These are phyloP conservation scores for Scytalidium sp. DNA, from an alignment of 2,329 filamentous ascomycete species.

Conservation along the genomic window DNA sequence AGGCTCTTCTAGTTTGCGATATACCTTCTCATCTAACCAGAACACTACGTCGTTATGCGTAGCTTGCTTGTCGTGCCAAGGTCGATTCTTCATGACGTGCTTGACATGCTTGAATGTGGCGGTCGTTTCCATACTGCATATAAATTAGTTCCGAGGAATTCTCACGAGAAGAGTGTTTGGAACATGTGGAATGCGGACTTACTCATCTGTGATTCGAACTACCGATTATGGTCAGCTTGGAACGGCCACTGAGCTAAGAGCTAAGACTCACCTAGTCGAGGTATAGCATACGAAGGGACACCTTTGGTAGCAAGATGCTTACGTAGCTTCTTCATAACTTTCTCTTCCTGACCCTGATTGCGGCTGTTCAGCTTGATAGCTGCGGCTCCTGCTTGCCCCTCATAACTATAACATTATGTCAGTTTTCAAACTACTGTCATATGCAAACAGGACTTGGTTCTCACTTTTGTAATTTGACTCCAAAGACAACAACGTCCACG, in stretches of 20 bases:
- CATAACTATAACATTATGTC: conserved; percentile 32
- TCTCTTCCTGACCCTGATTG: conserved; percentile 23
- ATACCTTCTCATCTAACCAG: conserved; percentile 39
- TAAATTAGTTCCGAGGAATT: conserved; percentile 2
- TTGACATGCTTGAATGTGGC: conserved; percentile 50
- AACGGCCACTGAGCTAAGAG: neutral
- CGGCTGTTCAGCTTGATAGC: conserved; percentile 38
- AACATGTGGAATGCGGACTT: conserved; percentile 10
- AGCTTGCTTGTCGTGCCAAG: conserved; percentile 33
- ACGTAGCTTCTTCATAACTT: conserved; percentile 36
- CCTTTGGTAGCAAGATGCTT: conserved; percentile 37
- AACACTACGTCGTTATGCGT: conserved; percentile 35
- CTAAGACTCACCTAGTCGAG: conserved; percentile 29
- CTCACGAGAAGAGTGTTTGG: too few species aligned
- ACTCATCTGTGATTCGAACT: conserved; percentile 42
- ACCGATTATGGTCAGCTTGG: neutral
- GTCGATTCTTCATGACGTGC: conserved; percentile 37
- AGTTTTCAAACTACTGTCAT: conserved; percentile 1
- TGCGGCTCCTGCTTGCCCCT: conserved; percentile 45
- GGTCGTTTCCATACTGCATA: conserved; percentile 34
- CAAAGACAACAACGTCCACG: conserved; percentile 41
- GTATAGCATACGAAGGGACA: conserved; percentile 42
- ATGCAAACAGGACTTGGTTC: conserved; percentile 4
- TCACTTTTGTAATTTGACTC: conserved; percentile 36
- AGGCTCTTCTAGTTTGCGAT: conserved; percentile 32